A percentile compares a stretch with the other conserved stretches of the same genome.
Conservation (phyloP, 148 eudicot genomes). For the Suaeda aralocaspica region DNA sequence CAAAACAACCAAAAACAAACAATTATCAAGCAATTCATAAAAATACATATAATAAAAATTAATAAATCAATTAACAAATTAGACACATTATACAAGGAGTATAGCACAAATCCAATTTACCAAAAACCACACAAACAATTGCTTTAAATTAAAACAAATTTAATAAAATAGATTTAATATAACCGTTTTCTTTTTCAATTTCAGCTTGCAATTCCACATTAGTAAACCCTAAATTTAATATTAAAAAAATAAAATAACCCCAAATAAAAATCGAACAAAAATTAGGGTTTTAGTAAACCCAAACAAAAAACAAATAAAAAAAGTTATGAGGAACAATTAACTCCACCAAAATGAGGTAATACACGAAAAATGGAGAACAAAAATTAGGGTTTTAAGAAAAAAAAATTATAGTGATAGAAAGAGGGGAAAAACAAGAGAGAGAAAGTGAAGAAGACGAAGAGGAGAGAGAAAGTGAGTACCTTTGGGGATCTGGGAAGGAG, state of each 20-base stretch:
- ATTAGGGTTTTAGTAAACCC: conserved; percentile 14
- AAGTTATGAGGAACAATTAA: not conserved
- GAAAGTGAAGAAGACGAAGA: not conserved
- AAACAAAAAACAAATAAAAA: not conserved
- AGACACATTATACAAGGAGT: too few relatives aligned
- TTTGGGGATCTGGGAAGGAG: conserved; percentile 57
- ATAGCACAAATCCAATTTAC: too few relatives aligned
- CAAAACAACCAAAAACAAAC: too few relatives aligned
- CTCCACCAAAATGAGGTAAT: not conserved
- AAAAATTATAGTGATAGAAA: not conserved
- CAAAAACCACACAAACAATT: too few relatives aligned
- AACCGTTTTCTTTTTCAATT: not conserved
- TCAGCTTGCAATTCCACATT: not conserved
- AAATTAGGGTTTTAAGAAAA: not conserved
- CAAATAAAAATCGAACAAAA: not conserved
- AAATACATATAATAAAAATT: too few relatives aligned
- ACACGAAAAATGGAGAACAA: not conserved
- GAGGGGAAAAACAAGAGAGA: not conserved
- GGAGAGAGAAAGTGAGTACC: conserved; percentile 28
- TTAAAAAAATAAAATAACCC: not conserved
- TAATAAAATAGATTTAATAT: too few relatives aligned
- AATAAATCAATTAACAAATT: too few relatives aligned
- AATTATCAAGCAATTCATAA: too few relatives aligned
- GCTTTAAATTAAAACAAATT: too few relatives aligned
- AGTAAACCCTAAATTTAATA: not conserved